Percentiles rank a stretch among this genome's conserved stretches.
phyloP scores from a whole-genome alignment of 768 basidiomycete species.

The Lyophyllum decastes region DNA sequence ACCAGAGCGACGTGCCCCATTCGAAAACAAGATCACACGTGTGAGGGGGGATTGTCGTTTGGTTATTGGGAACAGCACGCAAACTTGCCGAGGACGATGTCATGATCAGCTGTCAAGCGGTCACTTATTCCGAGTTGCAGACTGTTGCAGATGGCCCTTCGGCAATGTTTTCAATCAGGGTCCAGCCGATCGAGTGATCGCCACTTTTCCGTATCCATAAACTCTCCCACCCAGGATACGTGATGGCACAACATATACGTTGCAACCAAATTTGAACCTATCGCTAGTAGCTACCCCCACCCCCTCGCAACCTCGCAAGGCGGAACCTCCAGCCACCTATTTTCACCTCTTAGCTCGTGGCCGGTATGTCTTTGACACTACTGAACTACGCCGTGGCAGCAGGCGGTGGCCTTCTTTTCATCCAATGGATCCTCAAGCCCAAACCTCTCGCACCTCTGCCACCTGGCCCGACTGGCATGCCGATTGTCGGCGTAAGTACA shows the following conservation, averaged over 20 bases:
- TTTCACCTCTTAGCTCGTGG: background rate
- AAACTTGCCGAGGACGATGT: too few relatives aligned
- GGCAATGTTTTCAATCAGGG: too few relatives aligned
- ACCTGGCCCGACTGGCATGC: conserved; percentile 43
- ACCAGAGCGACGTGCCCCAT: too few relatives aligned
- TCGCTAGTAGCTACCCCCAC: too few relatives aligned
- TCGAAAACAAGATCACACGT: too few relatives aligned
- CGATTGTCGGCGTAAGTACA: conserved; percentile 40
- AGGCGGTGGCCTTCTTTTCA: conserved; percentile 9
- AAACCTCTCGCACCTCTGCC: conserved; percentile 27
- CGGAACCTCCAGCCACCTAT: background rate
- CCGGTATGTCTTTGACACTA: conserved; percentile 7
- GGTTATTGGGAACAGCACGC: too few relatives aligned
- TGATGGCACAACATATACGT: background rate
- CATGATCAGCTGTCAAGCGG: too few relatives aligned
- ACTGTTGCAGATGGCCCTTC: too few relatives aligned
- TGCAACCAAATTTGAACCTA: background rate
- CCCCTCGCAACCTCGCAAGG: background rate
- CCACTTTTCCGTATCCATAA: background rate
- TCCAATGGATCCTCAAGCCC: conserved; percentile 22
- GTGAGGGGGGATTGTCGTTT: too few relatives aligned
- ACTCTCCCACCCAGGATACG: too few relatives aligned
- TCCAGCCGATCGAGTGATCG: background rate
- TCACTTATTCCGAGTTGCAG: too few relatives aligned
- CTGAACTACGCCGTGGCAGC: conserved; percentile 9